Base-by-base conservation (phyloP, 148 eudicot species). In the Amaranthus hypochondriacus region DNA sequence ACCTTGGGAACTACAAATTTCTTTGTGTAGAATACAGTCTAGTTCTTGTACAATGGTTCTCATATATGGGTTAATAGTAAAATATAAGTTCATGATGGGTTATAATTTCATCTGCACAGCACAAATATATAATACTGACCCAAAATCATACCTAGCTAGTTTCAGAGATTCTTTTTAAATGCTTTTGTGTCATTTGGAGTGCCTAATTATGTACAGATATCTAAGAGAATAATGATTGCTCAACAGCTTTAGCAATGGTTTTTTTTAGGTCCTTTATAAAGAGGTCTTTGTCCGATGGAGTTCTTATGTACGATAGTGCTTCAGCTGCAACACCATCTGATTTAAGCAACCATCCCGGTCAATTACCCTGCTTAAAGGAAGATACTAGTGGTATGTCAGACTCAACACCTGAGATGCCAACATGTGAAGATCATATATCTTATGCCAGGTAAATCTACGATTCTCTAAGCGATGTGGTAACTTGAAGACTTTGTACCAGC, bases 221-320 rank as follows among this genome's bases (percentile, higher is more conserved):
- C 9, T 68, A 43, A 60, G 9, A 7, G 55, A 14, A 50, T 70
- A n/a, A 39, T 48, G 13, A 49, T 4, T 0, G 52, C 46, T 44
- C 10, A 52, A 46, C 49, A 42, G 62, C 48, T 48, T 62, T 73
- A 48, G 60, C 21, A 42, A 39, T 60, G 39, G 39, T 66, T 75
- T 15, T 73, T 58, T 74, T 43, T 83, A 96, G 99, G 88, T 82
- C 90, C 13, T 75, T 80, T 49, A 69, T 96, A 62, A 96, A 86
- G 81, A 89, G 97, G 78, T 96, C 99, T 5, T 70, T 90, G 65
- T 96, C 99, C 4, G 99, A 92, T 73, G 98, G 97, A 47, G 86
- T 92, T 76, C 86, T 95, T 68, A 72, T 85, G 49, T 81, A 81
- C 74, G 96, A 90, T 65, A 83, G 83, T 69, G 71, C 75, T 78